Base-by-base conservation (phyloP, 2,329 filamentous ascomycete species). In the Fusarium sp. region DNA sequence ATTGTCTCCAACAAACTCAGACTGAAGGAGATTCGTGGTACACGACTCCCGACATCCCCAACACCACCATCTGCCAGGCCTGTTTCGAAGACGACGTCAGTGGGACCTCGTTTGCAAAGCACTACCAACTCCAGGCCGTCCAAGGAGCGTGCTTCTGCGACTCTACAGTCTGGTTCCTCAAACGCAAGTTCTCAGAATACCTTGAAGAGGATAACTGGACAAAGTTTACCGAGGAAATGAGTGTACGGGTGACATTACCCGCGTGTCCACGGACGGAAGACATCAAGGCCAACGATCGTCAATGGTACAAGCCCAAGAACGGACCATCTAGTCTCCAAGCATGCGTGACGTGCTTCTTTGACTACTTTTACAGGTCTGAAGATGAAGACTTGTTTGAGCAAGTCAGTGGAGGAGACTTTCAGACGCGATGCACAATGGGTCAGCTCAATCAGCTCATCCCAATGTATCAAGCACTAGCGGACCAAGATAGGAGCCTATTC, bases 61-160 rank as follows among this genome's bases (percentile, higher is more conserved):
- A 77, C 3, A 80, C 79, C 12, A 68, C 76, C 11, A 75, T 85
- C n/a, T 85, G 84, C 57, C 80, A 81, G 10, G 74, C 80, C 5
- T 85, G 84, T 70, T 84, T 82, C 51, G 80, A 80, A 17, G 81
- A 84, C 59, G 65, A 79, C n/a, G 76, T 85, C 14, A 70, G 73
- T 46, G 61, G 68, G 2, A 81, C 80, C 0, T 57, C 59, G 0
- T 82, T 84, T 66, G 72, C 73, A 3, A 40, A 71, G 40, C 64
- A 77, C 7, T 86, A 84, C 55, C 40, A 42, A 6, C 70, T 77
- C 1, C 31, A 68, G 14, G 24, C 20, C 1, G 40, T 40, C 1
- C 22, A 69, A 27, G 49, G 60, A 0, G 61, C 55, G 3, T 64
- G 66, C 17, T 73, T 66, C 17, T 85, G 83, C 64, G 83, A 83